These are phyloP conservation scores for Xylariaceae sp. DNA, from an alignment of 2,329 filamentous ascomycete genomes.

Conservation along the genomic window DNA sequence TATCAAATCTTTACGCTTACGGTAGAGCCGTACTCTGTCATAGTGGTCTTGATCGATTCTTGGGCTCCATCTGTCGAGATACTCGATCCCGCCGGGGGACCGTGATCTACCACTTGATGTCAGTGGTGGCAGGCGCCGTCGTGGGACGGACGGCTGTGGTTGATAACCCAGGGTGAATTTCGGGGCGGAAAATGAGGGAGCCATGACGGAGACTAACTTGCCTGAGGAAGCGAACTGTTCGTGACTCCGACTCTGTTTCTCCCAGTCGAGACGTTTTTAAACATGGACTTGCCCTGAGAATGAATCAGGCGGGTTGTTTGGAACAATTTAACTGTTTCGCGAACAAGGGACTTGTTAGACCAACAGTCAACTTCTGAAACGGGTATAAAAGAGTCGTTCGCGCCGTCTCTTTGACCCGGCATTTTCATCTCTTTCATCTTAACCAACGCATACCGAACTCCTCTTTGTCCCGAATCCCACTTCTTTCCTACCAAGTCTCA, in stretches of 20 bases:
- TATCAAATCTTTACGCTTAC: slow-evolving; percentile 11
- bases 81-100: background rate
- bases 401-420: too few relatives aligned
- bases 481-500: too few relatives aligned
- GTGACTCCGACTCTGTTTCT: background rate
- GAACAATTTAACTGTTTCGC: too few relatives aligned
- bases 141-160: background rate
- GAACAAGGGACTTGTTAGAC: too few relatives aligned
- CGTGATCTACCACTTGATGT: background rate
- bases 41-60: slow-evolving; percentile 3
- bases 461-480: too few relatives aligned
- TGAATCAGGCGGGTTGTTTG: too few relatives aligned
- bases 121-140: background rate
- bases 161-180: background rate
- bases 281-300: too few relatives aligned
- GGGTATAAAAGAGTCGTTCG: too few relatives aligned
- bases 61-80: slow-evolving; percentile 12
- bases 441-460: too few relatives aligned
- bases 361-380: too few relatives aligned
- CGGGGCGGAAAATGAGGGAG: background rate
- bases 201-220: background rate
- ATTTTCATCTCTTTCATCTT: too few relatives aligned
- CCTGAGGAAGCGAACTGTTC: background rate
- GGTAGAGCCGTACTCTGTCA: slow-evolving; percentile 12
- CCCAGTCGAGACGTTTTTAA: too few relatives aligned